phyloP scores from a whole-genome alignment of 371 early-diverging fungal species.

The Mucor indicus region DNA sequence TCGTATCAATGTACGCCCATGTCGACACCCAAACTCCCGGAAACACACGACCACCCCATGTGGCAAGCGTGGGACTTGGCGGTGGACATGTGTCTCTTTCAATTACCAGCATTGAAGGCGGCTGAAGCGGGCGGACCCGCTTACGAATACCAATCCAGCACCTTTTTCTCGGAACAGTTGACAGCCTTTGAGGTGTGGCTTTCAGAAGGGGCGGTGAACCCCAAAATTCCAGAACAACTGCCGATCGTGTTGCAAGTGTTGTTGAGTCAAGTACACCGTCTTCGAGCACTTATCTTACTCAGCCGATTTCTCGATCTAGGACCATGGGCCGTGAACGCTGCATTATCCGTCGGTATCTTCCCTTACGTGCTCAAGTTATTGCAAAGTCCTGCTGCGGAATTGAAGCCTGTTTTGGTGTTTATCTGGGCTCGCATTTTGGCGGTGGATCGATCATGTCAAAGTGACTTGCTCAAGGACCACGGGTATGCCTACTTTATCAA shows the following conservation, averaged over 20 bases:
- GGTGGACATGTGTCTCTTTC: constrained; percentile 91
- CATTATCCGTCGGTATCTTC: constrained; percentile 93
- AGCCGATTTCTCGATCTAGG: constrained; percentile 93
- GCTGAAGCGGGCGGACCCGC: constrained; percentile 54
- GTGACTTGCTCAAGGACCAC: constrained; percentile 88
- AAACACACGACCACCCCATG: constrained; percentile 92
- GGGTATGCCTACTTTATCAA: constrained; percentile 93
- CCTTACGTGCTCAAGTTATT: constrained; percentile 96
- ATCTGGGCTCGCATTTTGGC: constrained; percentile 97
- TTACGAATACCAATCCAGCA: constrained; percentile 72
- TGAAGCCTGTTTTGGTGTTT: constrained; percentile 90
- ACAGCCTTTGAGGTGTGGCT: constrained; percentile 98
- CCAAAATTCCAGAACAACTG: constrained; percentile 87
- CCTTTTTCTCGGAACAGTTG: constrained; percentile 93
- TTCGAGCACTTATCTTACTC: constrained; percentile 87
- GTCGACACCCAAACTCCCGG: constrained; percentile 81
- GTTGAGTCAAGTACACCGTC: constrained; percentile 90
- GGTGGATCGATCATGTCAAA: constrained; percentile 86
- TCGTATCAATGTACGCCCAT: constrained; percentile 89
- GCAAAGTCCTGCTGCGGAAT: constrained; percentile 90
- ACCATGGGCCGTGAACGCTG: constrained; percentile 93
- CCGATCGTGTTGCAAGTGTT: constrained; percentile 96
- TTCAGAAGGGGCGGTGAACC: constrained; percentile 64
- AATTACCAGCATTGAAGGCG: constrained; percentile 76
- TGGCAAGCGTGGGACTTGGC: constrained; percentile 96